Evolutionary conservation across 768 basidiomycete genomes (phyloP), one percentile per base, ranked within the genome.

Genomic region (Phylloporus arenicola): DNA sequence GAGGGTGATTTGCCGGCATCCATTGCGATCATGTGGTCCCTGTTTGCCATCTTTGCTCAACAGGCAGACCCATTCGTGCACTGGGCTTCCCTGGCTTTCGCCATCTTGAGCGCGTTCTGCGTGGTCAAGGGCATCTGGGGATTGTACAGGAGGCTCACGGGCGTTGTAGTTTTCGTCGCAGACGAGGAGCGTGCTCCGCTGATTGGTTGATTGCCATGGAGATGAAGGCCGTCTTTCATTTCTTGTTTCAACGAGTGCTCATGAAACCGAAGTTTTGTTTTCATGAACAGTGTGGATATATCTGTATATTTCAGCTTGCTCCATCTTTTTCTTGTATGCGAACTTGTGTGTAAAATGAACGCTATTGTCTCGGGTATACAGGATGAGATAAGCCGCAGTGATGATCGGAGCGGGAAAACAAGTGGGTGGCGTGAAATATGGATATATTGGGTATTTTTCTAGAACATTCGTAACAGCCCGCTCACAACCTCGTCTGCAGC

Each of bases 1-100:
- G 89, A 94, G 66, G 95, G 95, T 50, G 96, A 98, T 64, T 77
- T 97, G 22, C 90, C 93, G 3, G 96, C 90, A 2, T 85, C 91
- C 20, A 80, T 93, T 57, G 92, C 88, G 54, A 92, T 97, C 63
- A 82, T 84, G 37, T 95, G 89, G 88, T 84, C 88, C n/a, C 77
- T 99, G 27, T 94, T 86, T 72, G 94, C 88, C 39, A 92, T 98
- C 72, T 97, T 89, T 61, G 82, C 78, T 24, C 80, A 88, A 63
- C 83, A 93, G 69, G 72, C 54, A 24, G 69, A 73, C 33, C 51
- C 59, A 29, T 94, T 97, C 72, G 83, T 97, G 57, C 92, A 94
- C 70, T 98, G 92, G 92, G 75, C 79, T 34, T 81, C 93, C 12
- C 79, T 97, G 48, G 90, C 69, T 3, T 92, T 92, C 61, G 81